Evolutionary conservation across 805 yeast species (phyloP), one percentile per base, ranked within the genome.

Genomic region (Wilhelminamyces savonicus): DNA sequence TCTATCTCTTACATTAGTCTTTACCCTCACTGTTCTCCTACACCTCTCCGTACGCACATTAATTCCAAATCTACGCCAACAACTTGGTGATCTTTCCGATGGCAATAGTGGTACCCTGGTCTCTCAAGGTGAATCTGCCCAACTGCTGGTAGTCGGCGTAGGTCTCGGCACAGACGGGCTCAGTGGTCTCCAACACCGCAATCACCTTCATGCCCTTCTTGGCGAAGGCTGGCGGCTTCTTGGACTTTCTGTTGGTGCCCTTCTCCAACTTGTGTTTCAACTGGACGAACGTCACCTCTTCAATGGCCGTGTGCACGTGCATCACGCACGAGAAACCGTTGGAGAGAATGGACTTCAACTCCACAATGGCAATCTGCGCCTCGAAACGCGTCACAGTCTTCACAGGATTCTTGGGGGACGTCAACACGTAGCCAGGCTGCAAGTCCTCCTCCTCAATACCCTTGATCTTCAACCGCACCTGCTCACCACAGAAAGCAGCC

Each of bases 271-370:
- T 87, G 67, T 92, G 97, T 54, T 87, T 70, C 57, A 92, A 72
- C 50, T 78, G 78, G 30, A 79, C 70, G 54, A 92, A 76, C 16
- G 72, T 71, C 30, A 92, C 95, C 62, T 92, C 99, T 65, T 92
- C 97, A 46, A 90, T 87, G 32, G 97, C 97, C 29, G 97, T 86
- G 68, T 92, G 98, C 47, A 92, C 82, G 54, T 92, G 98, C 96
- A 92, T 90, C 32, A 92, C 97, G 74, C 97, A 92, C 10, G 96
- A 78, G 69, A 78, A 92, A 34, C 99, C 99, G 29, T 94, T 78
- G 4, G 98, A 84, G 52, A 92, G 69, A 52, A 92, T 92, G 13
- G 95, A 82, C 65, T 84, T 87, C 60, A 92, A 76, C 66, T 92
- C 99, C 35, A 92, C 96, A 62, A 92, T 84, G 32, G 97, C 97